Base-by-base conservation (phyloP, 352 stramenopile species). In the Peronospora belbahrii region DNA sequence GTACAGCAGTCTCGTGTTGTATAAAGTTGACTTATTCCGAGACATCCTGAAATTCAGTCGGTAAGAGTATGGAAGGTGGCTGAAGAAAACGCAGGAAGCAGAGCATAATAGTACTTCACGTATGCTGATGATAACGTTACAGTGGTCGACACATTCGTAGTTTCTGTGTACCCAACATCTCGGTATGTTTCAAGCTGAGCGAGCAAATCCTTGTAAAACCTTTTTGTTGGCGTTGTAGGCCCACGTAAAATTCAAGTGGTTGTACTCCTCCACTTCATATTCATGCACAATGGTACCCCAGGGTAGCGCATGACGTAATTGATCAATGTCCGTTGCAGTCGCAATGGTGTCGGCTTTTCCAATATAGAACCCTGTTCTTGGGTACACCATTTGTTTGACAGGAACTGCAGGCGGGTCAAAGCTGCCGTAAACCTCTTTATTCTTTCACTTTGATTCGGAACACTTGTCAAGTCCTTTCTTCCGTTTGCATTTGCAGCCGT, bases 221-320 rank as follows among this genome's bases (percentile, higher is more conserved):
- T 44, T 64, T 27, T 74, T 48, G 14, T 59, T 64, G 17, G 52
- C 59, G 33, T 79, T 58, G 20, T 48, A 38, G 2, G 62, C 56
- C 70, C 65, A 80, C 11, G 58, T 75, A 24, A 76, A 77, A 58
- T 83, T 67, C 40, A 80, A 49, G 46, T 78, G 67, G 33, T 70
- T 80, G 45, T 72, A 74, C 22, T 49, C 27, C 5, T 60, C 50
- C 14, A 78, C 39, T 1, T 59, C 22, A 30, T 67, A 48, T 10
- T 77, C 70, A 17, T 57, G 45, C 4, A 79, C 31, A 34, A 79
- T 45, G 27, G 70, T 77, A 15, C 52, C 42, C 2, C 32, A 35
- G 2, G 67, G 67, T 10, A 79, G 33, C 3, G 42, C 50, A 13
- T 39, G 24, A 30, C 63, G 59, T 24, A 83, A 52, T 35, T 59